Evolutionary conservation across 305 asterid genomes (phyloP).

Genomic region (Petunia hybrid): DNA sequence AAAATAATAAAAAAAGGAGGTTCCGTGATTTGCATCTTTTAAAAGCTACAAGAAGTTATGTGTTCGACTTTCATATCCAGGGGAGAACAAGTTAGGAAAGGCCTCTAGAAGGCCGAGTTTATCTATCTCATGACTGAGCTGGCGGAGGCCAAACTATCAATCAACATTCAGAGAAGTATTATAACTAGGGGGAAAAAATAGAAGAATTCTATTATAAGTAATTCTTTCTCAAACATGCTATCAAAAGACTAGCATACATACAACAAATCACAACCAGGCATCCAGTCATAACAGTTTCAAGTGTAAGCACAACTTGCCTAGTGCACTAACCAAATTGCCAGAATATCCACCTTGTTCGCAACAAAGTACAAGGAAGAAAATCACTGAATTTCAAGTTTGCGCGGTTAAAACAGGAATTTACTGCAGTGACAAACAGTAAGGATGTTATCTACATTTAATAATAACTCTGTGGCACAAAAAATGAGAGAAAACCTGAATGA

Average conservation of each 20-base stretch:
- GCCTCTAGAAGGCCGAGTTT: background rate
- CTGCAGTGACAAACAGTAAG: conserved; percentile 4
- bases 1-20: background rate
- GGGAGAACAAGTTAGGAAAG: conserved; percentile 9
- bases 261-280: background rate
- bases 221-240: conserved; percentile 22
- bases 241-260: conserved; percentile 22
- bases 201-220: conserved; percentile 4
- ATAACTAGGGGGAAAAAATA: background rate
- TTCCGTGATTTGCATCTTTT: conserved; percentile 5
- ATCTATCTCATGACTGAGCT: conserved; percentile 23
- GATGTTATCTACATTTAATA: conserved; percentile 3
- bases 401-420: background rate
- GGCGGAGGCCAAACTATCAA: background rate
- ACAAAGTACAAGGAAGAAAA: conserved; percentile 4
- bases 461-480: conserved; percentile 9
- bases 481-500: conserved; percentile 48
- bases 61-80: background rate
- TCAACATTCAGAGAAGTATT: background rate
- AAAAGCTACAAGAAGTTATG: conserved; percentile 9
- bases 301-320: conserved; percentile 1
- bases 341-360: conserved; percentile 19
- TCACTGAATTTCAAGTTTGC: conserved; percentile 4
- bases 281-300: background rate
- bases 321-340: conserved; percentile 8